Conservation (phyloP, 129 eudicot species). For the Saussurea involucrata region DNA sequence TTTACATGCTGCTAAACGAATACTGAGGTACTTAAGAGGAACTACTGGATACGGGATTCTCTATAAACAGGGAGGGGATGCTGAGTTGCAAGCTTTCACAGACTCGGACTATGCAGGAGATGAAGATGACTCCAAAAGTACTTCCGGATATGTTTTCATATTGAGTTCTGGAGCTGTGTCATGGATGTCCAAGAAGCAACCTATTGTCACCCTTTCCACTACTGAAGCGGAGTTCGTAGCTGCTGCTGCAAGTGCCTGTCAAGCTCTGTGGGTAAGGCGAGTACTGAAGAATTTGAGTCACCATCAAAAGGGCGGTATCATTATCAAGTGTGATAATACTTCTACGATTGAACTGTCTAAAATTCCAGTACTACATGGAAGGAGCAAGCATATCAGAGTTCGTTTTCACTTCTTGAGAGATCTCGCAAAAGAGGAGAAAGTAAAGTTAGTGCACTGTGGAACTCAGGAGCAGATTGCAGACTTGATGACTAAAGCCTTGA, state of each 20-base stretch:
- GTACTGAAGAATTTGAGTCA: background rate
- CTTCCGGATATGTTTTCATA: background rate
- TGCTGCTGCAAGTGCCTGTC: background rate
- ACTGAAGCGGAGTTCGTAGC: constrained; percentile 7
- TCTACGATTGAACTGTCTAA: background rate
- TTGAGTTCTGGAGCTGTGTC: background rate
- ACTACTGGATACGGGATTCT: background rate
- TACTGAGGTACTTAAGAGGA: background rate
- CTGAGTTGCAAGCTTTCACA: background rate
- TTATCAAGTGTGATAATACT: background rate
- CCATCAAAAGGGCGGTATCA: background rate
- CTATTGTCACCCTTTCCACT: background rate
- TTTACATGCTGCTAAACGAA: background rate
- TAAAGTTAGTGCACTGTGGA: background rate
- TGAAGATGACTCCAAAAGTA: background rate
- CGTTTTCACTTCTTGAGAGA: background rate
- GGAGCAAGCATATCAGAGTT: background rate
- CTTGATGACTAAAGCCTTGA: background rate
- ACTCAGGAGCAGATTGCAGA: background rate
- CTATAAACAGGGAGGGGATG: background rate
- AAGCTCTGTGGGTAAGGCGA: background rate
- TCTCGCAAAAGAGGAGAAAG: background rate
- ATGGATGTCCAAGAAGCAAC: constrained; percentile 11
- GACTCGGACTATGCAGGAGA: constrained; percentile 4
- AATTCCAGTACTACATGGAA: background rate